Base-by-base conservation (phyloP, 23 red algal genomes). In the Gracilaria vermiculophylla region DNA sequence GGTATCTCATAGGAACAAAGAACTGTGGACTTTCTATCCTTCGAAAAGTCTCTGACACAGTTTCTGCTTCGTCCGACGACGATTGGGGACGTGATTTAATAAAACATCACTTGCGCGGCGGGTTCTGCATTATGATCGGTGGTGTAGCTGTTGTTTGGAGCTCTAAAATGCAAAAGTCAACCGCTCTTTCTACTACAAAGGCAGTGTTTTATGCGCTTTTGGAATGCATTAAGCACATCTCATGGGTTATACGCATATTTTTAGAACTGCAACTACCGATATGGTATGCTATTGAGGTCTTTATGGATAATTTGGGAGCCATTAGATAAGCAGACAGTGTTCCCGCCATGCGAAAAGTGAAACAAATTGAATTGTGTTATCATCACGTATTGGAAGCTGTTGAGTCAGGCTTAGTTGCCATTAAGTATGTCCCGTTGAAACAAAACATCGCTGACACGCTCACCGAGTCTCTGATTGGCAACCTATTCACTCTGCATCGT, bases 1-100 rank as follows among this genome's bases (percentile, higher is more conserved):
- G 51, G 21, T 81, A 81, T 19, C 35, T 81, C 12, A 81, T 60
- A 53, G 48, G 77, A 19, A 81, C 77, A 37, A 19, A 60, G 15
- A 81, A 81, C 28, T 81, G 14, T 62, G 77, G 47, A 12, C 24
- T 81, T 14, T 14, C 0, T n/a, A 0, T 81, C 20, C 44, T 29
- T 0, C 21, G 60, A 48, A 61, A 53, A 10, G 25, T 70, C n/a
- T 14, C 16, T 15, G 3, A 17, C 3, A 39, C 11, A 20, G 25
- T 42, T 9, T 5, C 9, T 14, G 35, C 64, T 42, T 70, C 13
- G 36, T 70, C 64, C 25, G 64, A 70, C 21, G 64, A 10, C 5
- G 64, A 70, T 31, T 70, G 64, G 64, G 64, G 64, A 8, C 40
- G 64, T 20, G 40, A 70, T 70, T 14, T 70, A 13, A 24, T 32